These are phyloP conservation scores for Citeromyces matritensis DNA, from an alignment of 805 yeast genomes.

Conservation along the genomic window DNA sequence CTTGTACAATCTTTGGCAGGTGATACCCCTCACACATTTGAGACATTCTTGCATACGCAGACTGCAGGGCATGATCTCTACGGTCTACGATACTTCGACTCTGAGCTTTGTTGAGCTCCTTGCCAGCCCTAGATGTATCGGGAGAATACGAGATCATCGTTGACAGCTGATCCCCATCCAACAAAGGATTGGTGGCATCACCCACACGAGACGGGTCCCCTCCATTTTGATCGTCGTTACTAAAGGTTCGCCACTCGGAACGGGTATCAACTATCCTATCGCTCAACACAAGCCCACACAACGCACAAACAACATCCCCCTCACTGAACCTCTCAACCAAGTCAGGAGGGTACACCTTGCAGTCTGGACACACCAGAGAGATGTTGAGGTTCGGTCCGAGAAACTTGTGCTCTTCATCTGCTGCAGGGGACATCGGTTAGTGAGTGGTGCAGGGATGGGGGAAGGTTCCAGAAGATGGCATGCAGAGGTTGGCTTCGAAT, in stretches of 20 bases:
- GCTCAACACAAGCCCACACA: conserved; percentile 88
- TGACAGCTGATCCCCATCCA: conserved; percentile 83
- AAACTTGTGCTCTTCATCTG: conserved; percentile 11
- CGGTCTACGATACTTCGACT: conserved; percentile 73
- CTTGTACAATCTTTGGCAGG: conserved; percentile 88
- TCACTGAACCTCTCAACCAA: conserved; percentile 89
- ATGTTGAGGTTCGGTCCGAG: conserved; percentile 77
- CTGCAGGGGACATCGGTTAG: conserved; percentile 7
- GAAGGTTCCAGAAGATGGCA: conserved; percentile 26
- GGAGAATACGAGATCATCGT: conserved; percentile 84
- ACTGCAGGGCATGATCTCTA: conserved; percentile 74
- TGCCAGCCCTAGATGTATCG: conserved; percentile 73
- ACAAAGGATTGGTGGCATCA: conserved; percentile 84
- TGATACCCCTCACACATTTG: conserved; percentile 97
- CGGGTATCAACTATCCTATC: conserved; percentile 89
- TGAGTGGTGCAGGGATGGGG: conserved; percentile 2
- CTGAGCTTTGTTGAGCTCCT: conserved; percentile 86
- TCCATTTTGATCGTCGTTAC: conserved; percentile 95
- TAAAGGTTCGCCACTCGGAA: conserved; percentile 97
- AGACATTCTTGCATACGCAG: conserved; percentile 82
- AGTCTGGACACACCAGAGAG: conserved; percentile 87
- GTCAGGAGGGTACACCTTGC: conserved; percentile 92
- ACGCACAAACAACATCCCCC: conserved; percentile 97
- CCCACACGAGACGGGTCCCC: conserved; percentile 99
- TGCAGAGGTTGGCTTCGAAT: conserved; percentile 21